Evolutionary conservation across 1,139 yeast species (phyloP).

Genomic region (Debaryomyces coudertii): DNA sequence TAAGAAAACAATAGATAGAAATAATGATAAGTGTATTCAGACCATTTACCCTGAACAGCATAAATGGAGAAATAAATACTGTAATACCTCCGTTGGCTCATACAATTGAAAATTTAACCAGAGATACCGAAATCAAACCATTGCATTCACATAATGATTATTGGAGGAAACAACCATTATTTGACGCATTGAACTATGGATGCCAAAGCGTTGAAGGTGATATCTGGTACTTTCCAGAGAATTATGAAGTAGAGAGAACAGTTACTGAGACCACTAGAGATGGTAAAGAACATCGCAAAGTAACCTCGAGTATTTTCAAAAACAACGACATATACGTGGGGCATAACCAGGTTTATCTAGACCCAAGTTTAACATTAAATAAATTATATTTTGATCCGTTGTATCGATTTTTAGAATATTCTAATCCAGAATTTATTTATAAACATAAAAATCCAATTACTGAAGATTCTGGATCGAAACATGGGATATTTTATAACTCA

Average conservation of each 20-base stretch:
- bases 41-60: slow-evolving; percentile 6
- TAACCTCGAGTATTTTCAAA: slow-evolving; percentile 27
- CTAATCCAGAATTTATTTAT: slow-evolving; percentile 36
- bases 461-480: slow-evolving; percentile 21
- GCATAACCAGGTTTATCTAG: slow-evolving; percentile 56
- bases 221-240: slow-evolving; percentile 55
- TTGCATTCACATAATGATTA: slow-evolving; percentile 80
- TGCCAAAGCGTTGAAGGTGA: slow-evolving; percentile 71
- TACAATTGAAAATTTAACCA: slow-evolving; percentile 42
- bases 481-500: slow-evolving; percentile 41
- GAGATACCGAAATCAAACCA: slow-evolving; percentile 53
- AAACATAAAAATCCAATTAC: slow-evolving; percentile 18
- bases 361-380: slow-evolving; percentile 47
- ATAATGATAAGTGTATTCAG: slow-evolving; percentile 13
- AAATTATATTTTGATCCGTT: slow-evolving; percentile 59
- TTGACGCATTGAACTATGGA: slow-evolving; percentile 64
- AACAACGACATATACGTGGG: slow-evolving; percentile 62
- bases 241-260: slow-evolving; percentile 29
- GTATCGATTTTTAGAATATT: slow-evolving; percentile 47
- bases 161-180: slow-evolving; percentile 64
- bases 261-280: slow-evolving; percentile 22
- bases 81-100: slow-evolving; percentile 9
- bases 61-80: background rate
- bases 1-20: background rate
- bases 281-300: slow-evolving; percentile 16